These are phyloP conservation scores for Lactarius vividus DNA, from an alignment of 768 basidiomycete genomes.

Conservation along the genomic window DNA sequence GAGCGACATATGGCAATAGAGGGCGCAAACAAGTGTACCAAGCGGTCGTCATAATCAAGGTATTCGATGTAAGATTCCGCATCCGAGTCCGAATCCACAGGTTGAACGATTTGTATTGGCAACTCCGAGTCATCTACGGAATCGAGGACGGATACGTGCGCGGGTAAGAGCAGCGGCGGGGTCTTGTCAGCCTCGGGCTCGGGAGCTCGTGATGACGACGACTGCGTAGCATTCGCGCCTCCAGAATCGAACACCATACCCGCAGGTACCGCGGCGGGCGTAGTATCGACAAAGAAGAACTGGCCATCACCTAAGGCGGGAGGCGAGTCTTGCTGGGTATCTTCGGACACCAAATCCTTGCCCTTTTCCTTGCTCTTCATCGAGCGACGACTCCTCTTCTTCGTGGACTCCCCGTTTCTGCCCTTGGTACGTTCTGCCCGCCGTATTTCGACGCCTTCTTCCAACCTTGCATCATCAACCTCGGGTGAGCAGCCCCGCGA, in stretches of 20 bases:
- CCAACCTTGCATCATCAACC: background rate
- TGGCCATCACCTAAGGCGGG: background rate
- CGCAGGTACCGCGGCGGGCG: slow-evolving; percentile 39
- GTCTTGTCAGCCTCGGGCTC: slow-evolving; percentile 15
- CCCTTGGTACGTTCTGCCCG: background rate
- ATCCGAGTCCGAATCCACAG: slow-evolving; percentile 50
- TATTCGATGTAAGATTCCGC: slow-evolving; percentile 73
- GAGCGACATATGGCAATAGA: background rate
- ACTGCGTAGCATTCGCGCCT: slow-evolving; percentile 17
- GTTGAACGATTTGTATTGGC: slow-evolving; percentile 47
- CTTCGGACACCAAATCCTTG: slow-evolving; percentile 1
- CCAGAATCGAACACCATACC: slow-evolving; percentile 27
- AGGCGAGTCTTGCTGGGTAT: slow-evolving; percentile 1
- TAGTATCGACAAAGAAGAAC: slow-evolving; percentile 52
- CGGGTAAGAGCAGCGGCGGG: slow-evolving; percentile 57
- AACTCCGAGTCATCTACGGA: slow-evolving; percentile 28
- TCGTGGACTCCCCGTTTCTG: background rate
- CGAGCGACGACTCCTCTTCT: slow-evolving; percentile 18
- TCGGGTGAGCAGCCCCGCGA: slow-evolving; percentile 6
- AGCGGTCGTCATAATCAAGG: slow-evolving; percentile 64
- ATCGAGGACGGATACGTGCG: slow-evolving; percentile 63
- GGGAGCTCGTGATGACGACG: slow-evolving; percentile 8
- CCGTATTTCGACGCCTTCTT: background rate
- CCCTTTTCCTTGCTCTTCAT: slow-evolving; percentile 15
- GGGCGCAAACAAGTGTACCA: slow-evolving; percentile 39